Percentiles rank a stretch among this genome's conserved stretches.
Conservation (phyloP, 2,329 filamentous ascomycete species). For the Tympanopsis confertula region DNA sequence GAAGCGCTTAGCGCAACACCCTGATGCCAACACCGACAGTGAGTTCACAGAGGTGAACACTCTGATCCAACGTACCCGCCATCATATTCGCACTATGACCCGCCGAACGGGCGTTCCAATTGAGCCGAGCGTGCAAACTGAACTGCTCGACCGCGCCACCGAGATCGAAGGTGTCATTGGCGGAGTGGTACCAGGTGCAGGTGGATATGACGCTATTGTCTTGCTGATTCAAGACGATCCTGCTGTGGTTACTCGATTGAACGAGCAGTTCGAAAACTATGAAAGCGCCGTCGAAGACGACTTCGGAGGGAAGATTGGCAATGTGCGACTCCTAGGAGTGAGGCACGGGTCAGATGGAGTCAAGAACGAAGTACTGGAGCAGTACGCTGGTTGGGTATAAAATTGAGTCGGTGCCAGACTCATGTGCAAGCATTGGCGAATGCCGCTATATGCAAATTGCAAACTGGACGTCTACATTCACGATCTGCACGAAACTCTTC, state of each 20-base stretch:
- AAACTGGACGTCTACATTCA: too few species aligned
- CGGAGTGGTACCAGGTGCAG: slow-evolving; percentile 53
- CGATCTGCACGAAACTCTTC: too few species aligned
- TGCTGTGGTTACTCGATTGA: slow-evolving; percentile 31
- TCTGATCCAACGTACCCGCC: neutral
- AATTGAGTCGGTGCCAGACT: too few species aligned
- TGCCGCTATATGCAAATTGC: too few species aligned
- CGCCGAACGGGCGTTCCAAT: slow-evolving; percentile 44
- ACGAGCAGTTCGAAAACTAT: slow-evolving; percentile 35
- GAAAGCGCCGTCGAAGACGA: slow-evolving; percentile 28
- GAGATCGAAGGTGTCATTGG: slow-evolving; percentile 45
- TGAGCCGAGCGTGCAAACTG: slow-evolving; percentile 48
- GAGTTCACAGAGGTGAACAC: slow-evolving; percentile 29
- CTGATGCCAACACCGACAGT: neutral
- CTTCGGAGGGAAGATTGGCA: slow-evolving; percentile 28
- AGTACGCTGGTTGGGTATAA: slow-evolving; percentile 24
- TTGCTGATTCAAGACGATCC: slow-evolving; percentile 43
- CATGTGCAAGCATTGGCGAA: too few species aligned
- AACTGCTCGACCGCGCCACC: slow-evolving; percentile 44
- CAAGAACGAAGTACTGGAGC: slow-evolving; percentile 21
- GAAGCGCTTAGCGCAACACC: slow-evolving; percentile 1
- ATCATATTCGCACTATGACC: slow-evolving; percentile 44
- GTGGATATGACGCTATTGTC: slow-evolving; percentile 52
- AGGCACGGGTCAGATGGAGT: slow-evolving; percentile 30
- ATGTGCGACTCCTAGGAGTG: slow-evolving; percentile 28